Evolutionary conservation across 129 eudicot species (phyloP).

Genomic region (Centella asiatica): DNA sequence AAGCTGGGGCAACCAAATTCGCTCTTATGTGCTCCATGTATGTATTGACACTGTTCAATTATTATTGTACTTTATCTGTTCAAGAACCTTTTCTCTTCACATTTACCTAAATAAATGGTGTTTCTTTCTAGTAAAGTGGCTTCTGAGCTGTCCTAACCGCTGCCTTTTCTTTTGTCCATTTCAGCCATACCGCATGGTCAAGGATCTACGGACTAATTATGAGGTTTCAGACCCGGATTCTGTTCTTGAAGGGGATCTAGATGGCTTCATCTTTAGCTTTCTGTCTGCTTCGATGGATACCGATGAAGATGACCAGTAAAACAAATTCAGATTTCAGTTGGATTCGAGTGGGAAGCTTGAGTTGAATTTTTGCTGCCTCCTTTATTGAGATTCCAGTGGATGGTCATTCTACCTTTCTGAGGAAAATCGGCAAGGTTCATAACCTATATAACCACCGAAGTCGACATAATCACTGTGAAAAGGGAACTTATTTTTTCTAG

Average conservation of each 20-base stretch:
- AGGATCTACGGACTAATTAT: constrained; percentile 72
- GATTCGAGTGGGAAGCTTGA: background rate
- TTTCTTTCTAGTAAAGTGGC: background rate
- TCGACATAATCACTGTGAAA: too few relatives aligned
- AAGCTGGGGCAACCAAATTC: constrained; percentile 90
- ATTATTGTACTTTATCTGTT: background rate
- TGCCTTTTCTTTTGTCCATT: constrained; percentile 3
- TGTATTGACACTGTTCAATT: constrained; percentile 1
- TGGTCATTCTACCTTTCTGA: too few relatives aligned
- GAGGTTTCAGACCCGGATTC: constrained; percentile 91
- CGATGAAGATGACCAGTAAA: constrained; percentile 34
- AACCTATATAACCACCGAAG: too few relatives aligned
- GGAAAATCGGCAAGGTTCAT: too few relatives aligned
- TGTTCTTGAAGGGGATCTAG: constrained; percentile 82
- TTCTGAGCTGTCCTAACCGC: constrained; percentile 1
- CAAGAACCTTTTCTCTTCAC: background rate
- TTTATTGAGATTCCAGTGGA: too few relatives aligned
- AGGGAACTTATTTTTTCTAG: too few relatives aligned
- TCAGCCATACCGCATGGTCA: constrained; percentile 94
- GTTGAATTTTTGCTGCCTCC: background rate
- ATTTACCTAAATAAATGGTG: background rate
- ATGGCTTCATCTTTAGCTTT: constrained; percentile 77
- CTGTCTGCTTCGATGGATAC: constrained; percentile 70
- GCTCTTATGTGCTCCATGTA: constrained; percentile 87
- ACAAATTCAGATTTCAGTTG: background rate